Percentiles rank a stretch among this genome's conserved stretches.
Conservation (phyloP, 257 asterid genomes). For the Solanum rostratum region DNA sequence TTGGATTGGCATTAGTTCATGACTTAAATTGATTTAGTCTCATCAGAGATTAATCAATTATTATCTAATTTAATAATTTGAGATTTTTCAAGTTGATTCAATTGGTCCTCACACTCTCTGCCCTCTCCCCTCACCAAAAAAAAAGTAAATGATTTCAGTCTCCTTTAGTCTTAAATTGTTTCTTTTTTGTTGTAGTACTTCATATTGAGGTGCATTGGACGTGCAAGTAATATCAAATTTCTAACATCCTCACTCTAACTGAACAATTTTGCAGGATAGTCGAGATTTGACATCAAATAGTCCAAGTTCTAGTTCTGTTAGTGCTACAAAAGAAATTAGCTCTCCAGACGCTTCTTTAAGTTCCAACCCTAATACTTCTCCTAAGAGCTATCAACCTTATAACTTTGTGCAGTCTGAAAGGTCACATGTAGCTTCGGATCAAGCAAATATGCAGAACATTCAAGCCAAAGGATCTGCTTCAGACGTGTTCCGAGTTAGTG, state of each 20-base stretch:
- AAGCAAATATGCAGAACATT: slow-evolving; percentile 77
- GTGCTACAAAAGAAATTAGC: slow-evolving; percentile 59
- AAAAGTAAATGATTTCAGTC: not conserved
- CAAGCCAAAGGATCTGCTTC: slow-evolving; percentile 71
- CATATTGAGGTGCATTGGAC: not conserved
- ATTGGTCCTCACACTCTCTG: not conserved
- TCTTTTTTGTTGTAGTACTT: not conserved
- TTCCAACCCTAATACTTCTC: slow-evolving; percentile 49
- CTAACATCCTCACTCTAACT: not conserved
- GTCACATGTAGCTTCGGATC: slow-evolving; percentile 71
- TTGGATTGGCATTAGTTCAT: not conserved
- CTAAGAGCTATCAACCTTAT: slow-evolving; percentile 36
- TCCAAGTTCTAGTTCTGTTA: slow-evolving; percentile 63
- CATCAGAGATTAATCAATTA: not conserved
- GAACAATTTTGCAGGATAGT: slow-evolving; percentile 2
- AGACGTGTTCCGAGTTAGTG: slow-evolving; percentile 86
- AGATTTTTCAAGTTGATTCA: not conserved
- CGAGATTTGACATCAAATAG: slow-evolving; percentile 36
- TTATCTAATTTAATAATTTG: not conserved
- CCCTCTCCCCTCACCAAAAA: not conserved
- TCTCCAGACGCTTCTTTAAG: slow-evolving; percentile 57
- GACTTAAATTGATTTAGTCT: not conserved
- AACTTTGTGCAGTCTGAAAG: slow-evolving; percentile 40
- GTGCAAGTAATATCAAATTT: not conserved
- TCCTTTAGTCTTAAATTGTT: not conserved